Evolutionary conservation across 768 basidiomycete species (phyloP).

Genomic region (Boletus subparvulus): DNA sequence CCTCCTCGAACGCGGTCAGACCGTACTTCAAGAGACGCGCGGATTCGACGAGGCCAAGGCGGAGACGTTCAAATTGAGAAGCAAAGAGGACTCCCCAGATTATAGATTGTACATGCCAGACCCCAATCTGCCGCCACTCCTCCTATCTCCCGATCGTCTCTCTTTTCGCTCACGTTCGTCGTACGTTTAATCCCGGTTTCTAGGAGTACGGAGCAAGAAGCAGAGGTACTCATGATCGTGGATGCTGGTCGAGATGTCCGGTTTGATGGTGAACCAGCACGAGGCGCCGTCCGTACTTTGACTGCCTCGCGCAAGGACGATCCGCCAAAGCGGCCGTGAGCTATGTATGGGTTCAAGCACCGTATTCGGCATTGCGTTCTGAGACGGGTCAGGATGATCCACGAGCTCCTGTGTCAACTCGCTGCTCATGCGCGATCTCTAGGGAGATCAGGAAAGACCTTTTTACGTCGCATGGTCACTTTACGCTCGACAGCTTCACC

Average conservation of each 20-base stretch:
- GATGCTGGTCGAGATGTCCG: constrained; percentile 63
- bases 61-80: constrained; percentile 65
- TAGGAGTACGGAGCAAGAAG: constrained; percentile 69
- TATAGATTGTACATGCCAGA: constrained; percentile 99
- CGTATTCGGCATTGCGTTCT: background rate
- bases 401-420: constrained; percentile 83
- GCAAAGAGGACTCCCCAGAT: constrained; percentile 93
- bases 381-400: constrained; percentile 65
- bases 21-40: too few species aligned
- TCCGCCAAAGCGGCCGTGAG: constrained; percentile 76
- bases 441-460: constrained; percentile 78
- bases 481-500: constrained; percentile 39
- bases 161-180: background rate
- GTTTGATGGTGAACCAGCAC: constrained; percentile 54
- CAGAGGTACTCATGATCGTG: constrained; percentile 72
- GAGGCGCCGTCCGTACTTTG: constrained; percentile 78
- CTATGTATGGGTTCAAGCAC: constrained; percentile 33
- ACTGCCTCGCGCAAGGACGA: constrained; percentile 53
- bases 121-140: constrained; percentile 80
- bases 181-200: background rate
- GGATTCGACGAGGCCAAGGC: too few species aligned
- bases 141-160: constrained; percentile 48
- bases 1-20: too few species aligned
- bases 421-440: constrained; percentile 34
- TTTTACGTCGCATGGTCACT: constrained; percentile 70